Evolutionary conservation across 768 basidiomycete genomes (phyloP).

Genomic region (Pleurotus pulmonarius): DNA sequence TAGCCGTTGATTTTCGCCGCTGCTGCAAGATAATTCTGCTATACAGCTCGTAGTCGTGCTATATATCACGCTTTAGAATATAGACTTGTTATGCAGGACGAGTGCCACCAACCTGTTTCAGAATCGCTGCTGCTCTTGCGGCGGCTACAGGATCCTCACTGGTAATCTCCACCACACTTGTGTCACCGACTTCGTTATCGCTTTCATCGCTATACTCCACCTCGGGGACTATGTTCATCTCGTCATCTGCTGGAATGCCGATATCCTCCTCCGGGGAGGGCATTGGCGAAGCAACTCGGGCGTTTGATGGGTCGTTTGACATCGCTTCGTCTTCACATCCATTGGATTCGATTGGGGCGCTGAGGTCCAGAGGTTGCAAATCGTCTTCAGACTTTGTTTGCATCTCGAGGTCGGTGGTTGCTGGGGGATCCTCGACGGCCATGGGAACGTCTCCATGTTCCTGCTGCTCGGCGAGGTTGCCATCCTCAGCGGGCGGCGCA

Average conservation of each 20-base stretch:
- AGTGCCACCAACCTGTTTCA: constrained; percentile 69
- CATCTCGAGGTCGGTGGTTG: not conserved
- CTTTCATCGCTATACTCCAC: constrained; percentile 15
- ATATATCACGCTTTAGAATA: constrained; percentile 2
- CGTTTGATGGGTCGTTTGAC: not conserved
- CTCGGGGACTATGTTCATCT: constrained; percentile 1
- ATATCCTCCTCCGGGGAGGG: not conserved
- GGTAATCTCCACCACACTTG: constrained; percentile 76
- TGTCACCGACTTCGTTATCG: constrained; percentile 37
- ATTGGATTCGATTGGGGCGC: not conserved
- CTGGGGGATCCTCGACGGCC: not conserved
- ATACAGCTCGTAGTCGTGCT: constrained; percentile 88
- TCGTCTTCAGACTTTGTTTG: not conserved
- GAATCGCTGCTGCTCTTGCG: constrained; percentile 88
- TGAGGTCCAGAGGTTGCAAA: not conserved
- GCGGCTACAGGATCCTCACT: constrained; percentile 84
- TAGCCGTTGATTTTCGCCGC: constrained; percentile 22
- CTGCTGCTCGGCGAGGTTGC: not conserved
- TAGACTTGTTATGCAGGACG: not conserved
- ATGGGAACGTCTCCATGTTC: not conserved
- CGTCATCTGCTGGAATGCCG: no score
- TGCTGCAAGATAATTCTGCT: constrained; percentile 40
- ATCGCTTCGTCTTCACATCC: not conserved
- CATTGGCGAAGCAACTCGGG: not conserved
- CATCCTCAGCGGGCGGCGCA: not conserved